Evolutionary conservation across 331 rosid species (phyloP), one percentile per base, ranked within the genome.

Genomic region (Erythrophleum ivorense): DNA sequence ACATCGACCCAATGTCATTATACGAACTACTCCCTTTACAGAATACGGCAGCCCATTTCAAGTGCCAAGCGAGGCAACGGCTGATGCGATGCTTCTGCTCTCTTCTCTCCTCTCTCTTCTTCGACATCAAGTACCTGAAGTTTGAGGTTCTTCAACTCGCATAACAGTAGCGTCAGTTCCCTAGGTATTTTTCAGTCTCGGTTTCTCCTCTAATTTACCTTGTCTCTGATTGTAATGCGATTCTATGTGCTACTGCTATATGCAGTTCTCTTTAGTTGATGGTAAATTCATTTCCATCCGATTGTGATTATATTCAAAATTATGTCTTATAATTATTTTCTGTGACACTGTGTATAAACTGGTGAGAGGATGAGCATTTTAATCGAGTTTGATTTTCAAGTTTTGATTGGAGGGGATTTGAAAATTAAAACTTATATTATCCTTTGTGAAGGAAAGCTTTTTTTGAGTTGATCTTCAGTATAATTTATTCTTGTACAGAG

Each of bases 1-100:
- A 33, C 3, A 0, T 12, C 7, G 12, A 40, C 12, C 41, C 71
- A 75, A 52, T 84, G 84, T 81, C 87, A 85, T 74, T 83, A 78
- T 45, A n/a, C 7, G 3, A 10, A 16, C 5, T 9, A 0, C 41
- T 43, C 33, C 11, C 31, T 1, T 52, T 14, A 24, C 76, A 40
- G n/a, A 49, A 41, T 36, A 6, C 29, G 9, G 6, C 6, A 13
- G 18, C 71, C 52, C 54, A 40, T n/a, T 54, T 16, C 1, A 29
- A 52, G 64, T 8, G 66, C 71, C 77, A 46, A 64, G 38, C 48
- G 19, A 31, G 83, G 71, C 69, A 16, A 33, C 15, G 7, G 41
- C 7, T 46, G 19, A 21, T 21, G 53, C 49, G 57, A 24, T 50
- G 46, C 31, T 55, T 38, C 63, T 43, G 43, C 11, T 63, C 68